Evolutionary conservation across 208 protist genomes (phyloP), one percentile per base, ranked within the genome.

Genomic region (Angomonas deanei): DNA sequence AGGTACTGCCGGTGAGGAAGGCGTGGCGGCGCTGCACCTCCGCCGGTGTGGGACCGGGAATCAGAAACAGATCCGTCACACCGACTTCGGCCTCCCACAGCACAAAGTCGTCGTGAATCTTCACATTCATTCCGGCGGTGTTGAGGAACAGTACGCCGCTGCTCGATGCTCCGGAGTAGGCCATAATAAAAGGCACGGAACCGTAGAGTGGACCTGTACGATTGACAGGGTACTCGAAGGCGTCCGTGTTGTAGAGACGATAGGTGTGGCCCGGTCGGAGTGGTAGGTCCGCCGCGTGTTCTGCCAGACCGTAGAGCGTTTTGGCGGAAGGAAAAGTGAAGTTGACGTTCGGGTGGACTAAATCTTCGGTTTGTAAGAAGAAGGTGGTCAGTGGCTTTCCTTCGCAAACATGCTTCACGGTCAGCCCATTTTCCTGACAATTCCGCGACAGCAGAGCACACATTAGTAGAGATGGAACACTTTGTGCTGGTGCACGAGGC

Each of bases 201-300:
- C 98, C 98, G 81, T 99, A 99, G 10, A 99, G 79, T 0, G 92
- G 81, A 53, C 92, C 84, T 5, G 87, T 85, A 69, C 94, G 91
- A 66, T 99, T 90, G 1, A 99, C 55, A 47, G 97, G 88, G 74
- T 99, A 99, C 69, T 98, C 82, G 71, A 98, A 99, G 3, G 99
- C 94, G 67, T 99, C 98, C 0, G 97, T 86, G 74, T 99, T 99
- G 70, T 89, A 99, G 33, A 99, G 78, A 26, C 95, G 74, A 73
- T 98, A 99, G 5, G 89, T 91, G 8, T 83, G 65, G 27, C 78
- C 77, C 0, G 52, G 56, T 8, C 85, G 78, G 2, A 99, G 72
- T n/a, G 94, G 27, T 1, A 99, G 59, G 59, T 89, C 76, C 26
- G 84, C 89, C 0, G 97, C 92, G 74, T 98, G 97, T 70, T 99